A percentile compares a stretch with the other conserved stretches of the same genome.
Conservation (phyloP, 805 yeast species). For the Komagataella kurtzmanii region DNA sequence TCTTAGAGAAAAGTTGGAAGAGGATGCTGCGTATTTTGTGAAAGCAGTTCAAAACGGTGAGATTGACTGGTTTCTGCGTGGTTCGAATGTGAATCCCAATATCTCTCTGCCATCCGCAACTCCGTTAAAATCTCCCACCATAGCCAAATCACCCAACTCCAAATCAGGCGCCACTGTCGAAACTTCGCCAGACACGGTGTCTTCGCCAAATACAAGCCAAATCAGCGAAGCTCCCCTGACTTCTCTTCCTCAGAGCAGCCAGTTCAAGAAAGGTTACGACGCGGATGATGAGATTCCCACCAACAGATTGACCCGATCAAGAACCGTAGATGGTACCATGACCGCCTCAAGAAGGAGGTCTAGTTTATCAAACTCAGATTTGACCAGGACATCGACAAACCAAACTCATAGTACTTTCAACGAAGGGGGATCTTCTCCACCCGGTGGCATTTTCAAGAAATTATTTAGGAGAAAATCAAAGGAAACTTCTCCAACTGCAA, state of each 20-base stretch:
- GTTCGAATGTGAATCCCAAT: neutral
- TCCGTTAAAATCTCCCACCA: neutral
- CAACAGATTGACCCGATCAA: neutral
- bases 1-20: constrained; percentile 1
- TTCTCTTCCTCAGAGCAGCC: neutral
- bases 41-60: neutral
- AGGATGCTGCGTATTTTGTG: constrained; percentile 1
- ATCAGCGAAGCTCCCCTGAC: neutral
- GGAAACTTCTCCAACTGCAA: neutral
- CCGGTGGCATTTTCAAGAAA: neutral
- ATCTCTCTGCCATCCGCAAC: neutral
- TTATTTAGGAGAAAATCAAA: neutral
- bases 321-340: neutral
- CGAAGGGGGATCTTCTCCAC: neutral
- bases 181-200: neutral
- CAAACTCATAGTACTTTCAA: neutral
- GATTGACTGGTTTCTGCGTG: constrained; percentile 1
- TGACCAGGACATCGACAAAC: neutral
- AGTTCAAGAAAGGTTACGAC: neutral
- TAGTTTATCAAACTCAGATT: neutral
- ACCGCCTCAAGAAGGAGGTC: neutral
- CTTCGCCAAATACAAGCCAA: neutral
- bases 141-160: neutral
- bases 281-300: neutral
- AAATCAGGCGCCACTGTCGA: neutral